Evolutionary conservation across 208 protist species (phyloP).

Genomic region (Trypanosomatidae sp.): DNA sequence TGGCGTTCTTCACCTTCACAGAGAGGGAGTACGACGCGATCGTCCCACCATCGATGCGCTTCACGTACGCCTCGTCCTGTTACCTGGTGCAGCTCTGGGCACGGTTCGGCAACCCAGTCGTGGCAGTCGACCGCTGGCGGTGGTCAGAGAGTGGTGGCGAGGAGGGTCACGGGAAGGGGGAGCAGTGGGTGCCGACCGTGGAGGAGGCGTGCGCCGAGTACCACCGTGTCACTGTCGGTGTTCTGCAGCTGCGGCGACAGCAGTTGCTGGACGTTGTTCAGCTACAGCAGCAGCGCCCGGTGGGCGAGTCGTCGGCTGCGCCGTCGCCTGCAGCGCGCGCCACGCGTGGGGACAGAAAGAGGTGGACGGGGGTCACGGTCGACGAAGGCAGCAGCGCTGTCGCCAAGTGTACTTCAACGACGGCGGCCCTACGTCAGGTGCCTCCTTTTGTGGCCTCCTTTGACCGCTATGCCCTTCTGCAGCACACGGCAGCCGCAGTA

Average conservation of each 20-base stretch:
- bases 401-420: neutral
- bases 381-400: slow-evolving; percentile 1
- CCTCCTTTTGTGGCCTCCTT: slow-evolving; percentile 28
- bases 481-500: neutral
- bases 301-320: neutral
- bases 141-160: neutral
- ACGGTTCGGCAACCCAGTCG: slow-evolving; percentile 59
- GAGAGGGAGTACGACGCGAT: slow-evolving; percentile 46
- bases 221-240: slow-evolving; percentile 22
- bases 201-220: slow-evolving; percentile 34
- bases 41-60: slow-evolving; percentile 5
- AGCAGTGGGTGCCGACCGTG: slow-evolving; percentile 20
- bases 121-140: slow-evolving; percentile 62
- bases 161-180: neutral
- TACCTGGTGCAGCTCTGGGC: slow-evolving; percentile 56
- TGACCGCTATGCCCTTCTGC: slow-evolving; percentile 29
- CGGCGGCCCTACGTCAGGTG: neutral
- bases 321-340: neutral
- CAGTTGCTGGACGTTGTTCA: slow-evolving; percentile 11
- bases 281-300: neutral
- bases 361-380: neutral
- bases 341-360: neutral
- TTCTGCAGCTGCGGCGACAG: slow-evolving; percentile 28
- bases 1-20: slow-evolving; percentile 52
- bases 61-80: slow-evolving; percentile 33